Base-by-base conservation (phyloP, 2,329 filamentous ascomycete genomes). In the Monosporascus sp. region DNA sequence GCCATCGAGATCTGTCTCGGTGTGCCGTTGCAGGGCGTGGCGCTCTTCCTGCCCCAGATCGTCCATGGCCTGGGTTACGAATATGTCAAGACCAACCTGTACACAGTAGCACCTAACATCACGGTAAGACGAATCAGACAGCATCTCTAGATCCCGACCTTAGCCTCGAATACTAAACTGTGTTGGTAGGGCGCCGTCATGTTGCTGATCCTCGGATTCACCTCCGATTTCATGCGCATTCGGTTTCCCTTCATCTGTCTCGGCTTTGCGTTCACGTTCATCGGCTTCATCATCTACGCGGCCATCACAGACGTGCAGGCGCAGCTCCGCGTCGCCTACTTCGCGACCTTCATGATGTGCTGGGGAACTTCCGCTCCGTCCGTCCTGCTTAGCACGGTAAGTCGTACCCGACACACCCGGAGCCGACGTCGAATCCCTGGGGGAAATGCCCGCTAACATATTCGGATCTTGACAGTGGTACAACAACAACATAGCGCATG, bases 401-500 rank as follows among this genome's bases (percentile, higher is more conserved):
- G 65, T 59, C 37, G 3, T 37, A 28, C 45, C 46, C 41, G 4
- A 15, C 6, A 15, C 14, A 18, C 20, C 24, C 22, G n/a, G 3
- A 15, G 20, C 5, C 17, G 18, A 18, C 17, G 18, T n/a, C 18
- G 7, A 8, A 41, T 22, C 28, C 17, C 15, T 17, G 40, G 73
- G 84, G 59, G 75, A 82, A 53, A 28, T 74, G 66, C 47, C 15
- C 48, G 14, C 48, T 49, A 38, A 41, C 35, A 49, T 24, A 17
- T 51, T 35, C 40, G 26, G 14, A 38, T 40, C 3, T 40, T 49
- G 1, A 7, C 43, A 68, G 64, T 87, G 85, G 85, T 91, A 91
- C 72, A 92, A 89, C 72, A 92, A 92, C 74, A 93, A 93, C 66
- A 81, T 91, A 52, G 87, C 88, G 1, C 81, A 92, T 62, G 89